phyloP scores from a whole-genome alignment of 441 rosid genomes.

The Adansonia grandidieri region DNA sequence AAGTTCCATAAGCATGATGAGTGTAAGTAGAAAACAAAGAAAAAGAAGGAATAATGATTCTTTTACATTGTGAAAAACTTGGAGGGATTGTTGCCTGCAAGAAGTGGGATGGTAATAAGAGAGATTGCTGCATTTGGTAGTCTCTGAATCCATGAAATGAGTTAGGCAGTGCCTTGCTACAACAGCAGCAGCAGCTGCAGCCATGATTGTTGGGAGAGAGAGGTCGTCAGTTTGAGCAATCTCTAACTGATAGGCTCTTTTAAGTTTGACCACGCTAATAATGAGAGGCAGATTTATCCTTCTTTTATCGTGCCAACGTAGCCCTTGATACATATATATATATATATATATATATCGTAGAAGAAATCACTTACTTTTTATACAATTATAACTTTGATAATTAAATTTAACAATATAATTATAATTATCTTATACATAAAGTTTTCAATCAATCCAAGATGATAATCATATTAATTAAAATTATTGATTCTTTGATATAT shows the following conservation, averaged over 20 bases:
- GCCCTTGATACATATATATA: too few relatives aligned
- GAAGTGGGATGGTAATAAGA: slow-evolving; percentile 30
- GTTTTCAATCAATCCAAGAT: too few relatives aligned
- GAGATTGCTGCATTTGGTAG: slow-evolving; percentile 34
- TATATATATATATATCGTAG: too few relatives aligned
- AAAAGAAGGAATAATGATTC: background rate
- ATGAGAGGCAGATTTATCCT: too few relatives aligned
- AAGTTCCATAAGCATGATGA: background rate
- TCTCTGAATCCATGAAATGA: slow-evolving; percentile 42
- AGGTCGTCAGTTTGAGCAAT: background rate
- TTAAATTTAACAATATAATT: too few relatives aligned
- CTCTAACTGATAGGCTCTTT: background rate
- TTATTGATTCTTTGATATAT: too few relatives aligned
- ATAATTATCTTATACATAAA: too few relatives aligned
- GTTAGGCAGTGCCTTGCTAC: slow-evolving; percentile 37
- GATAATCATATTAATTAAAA: too few relatives aligned
- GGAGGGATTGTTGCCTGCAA: slow-evolving; percentile 37
- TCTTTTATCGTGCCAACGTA: too few relatives aligned
- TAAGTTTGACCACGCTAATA: too few relatives aligned
- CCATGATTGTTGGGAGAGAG: background rate
- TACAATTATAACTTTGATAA: too few relatives aligned
- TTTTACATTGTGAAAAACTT: slow-evolving; percentile 38
- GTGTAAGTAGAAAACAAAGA: background rate
- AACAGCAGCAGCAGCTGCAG: background rate
- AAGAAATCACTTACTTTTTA: too few relatives aligned